These are phyloP conservation scores for Tolypocladium ovalisporum DNA, from an alignment of 2,329 filamentous ascomycete genomes.

Conservation along the genomic window DNA sequence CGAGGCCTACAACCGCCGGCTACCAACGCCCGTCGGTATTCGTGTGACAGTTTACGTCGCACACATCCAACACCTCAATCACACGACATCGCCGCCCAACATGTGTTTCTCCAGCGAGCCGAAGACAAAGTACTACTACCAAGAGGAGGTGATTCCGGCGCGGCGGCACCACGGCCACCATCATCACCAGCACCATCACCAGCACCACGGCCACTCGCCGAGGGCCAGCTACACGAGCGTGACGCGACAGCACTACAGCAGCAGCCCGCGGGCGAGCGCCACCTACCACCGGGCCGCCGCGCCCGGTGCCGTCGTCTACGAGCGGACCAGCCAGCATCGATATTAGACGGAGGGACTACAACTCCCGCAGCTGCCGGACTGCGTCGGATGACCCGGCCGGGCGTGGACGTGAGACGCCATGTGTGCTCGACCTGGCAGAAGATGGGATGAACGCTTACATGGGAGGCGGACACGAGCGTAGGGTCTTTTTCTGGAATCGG, in stretches of 20 bases:
- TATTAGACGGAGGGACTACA: constrained; percentile 8
- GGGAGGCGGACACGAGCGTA: background rate
- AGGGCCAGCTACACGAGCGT: constrained; percentile 32
- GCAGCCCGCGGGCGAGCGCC: constrained; percentile 31
- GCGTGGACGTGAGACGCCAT: background rate
- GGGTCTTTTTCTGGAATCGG: background rate
- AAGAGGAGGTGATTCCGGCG: constrained; percentile 40
- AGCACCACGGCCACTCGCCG: constrained; percentile 24
- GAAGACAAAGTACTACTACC: constrained; percentile 41
- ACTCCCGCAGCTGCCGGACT: background rate
- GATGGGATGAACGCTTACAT: background rate
- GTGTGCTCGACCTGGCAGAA: background rate
- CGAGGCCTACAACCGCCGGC: background rate
- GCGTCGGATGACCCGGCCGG: background rate
- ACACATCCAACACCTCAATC: background rate
- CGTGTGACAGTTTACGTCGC: background rate
- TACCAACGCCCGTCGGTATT: background rate
- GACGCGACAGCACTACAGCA: constrained; percentile 22
- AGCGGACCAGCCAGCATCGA: constrained; percentile 23
- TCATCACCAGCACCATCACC: constrained; percentile 22
- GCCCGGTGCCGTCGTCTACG: constrained; percentile 26
- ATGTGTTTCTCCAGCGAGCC: constrained; percentile 41
- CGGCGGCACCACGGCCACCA: constrained; percentile 24
- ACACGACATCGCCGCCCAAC: background rate
- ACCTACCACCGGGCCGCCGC: constrained; percentile 7